These are phyloP conservation scores for Ganoderma lingzhi DNA, from an alignment of 1,284 basidiomycete species.

Conservation along the genomic window DNA sequence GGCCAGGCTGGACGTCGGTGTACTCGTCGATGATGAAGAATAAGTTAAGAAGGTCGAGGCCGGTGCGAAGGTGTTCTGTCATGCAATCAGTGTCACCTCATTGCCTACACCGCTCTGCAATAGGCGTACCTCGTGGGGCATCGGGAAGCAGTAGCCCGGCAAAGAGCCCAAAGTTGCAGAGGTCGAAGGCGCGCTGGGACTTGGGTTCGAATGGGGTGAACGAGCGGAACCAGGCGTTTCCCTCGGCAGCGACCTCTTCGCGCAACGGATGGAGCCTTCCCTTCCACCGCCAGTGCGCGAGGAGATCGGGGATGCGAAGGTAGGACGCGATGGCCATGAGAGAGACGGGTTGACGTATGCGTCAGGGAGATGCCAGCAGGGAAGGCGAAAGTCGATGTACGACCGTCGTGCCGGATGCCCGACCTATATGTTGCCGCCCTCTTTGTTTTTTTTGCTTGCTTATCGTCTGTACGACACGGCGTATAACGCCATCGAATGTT, in stretches of 20 bases:
- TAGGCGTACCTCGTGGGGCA: conserved; percentile 30
- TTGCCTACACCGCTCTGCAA: background rate
- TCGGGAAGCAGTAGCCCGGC: conserved; percentile 35
- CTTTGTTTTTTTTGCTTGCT: background rate
- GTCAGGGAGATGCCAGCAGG: background rate
- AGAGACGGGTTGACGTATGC: background rate
- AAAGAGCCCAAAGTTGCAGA: conserved; percentile 44
- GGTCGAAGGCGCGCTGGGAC: conserved; percentile 44
- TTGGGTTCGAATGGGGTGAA: conserved; percentile 41
- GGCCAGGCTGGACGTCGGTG: conserved; percentile 44
- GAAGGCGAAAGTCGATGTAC: background rate
- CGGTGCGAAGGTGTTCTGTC: conserved; percentile 32
- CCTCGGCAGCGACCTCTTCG: conserved; percentile 37
- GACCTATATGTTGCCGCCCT: background rate
- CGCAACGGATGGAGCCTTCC: conserved; percentile 32
- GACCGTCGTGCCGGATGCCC: background rate
- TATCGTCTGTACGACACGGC: background rate
- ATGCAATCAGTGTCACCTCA: background rate
- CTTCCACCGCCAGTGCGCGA: conserved; percentile 5
- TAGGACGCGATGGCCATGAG: background rate
- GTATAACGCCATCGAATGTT: background rate
- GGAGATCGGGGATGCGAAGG: conserved; percentile 3
- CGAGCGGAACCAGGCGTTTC: conserved; percentile 42
- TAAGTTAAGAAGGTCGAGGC: conserved; percentile 51
- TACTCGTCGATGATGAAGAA: conserved; percentile 55